Conservation (phyloP, 192 early-diverging fungal genomes). For the Coemansia brasiliensis region DNA sequence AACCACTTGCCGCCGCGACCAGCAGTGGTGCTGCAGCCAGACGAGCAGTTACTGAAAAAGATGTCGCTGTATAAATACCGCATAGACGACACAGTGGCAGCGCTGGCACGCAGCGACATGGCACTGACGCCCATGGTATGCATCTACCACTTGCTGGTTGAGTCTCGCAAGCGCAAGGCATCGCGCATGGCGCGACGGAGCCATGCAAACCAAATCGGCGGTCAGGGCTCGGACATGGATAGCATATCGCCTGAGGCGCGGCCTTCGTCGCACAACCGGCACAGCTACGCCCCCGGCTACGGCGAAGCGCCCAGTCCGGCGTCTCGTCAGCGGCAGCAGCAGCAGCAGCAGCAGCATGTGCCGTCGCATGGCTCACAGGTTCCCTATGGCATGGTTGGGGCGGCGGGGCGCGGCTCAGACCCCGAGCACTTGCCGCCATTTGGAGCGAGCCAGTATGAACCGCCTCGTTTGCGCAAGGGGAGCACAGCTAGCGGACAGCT, state of each 20-base stretch:
- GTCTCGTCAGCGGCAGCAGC: neutral
- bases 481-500: constrained; percentile 50
- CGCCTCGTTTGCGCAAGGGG: constrained; percentile 46
- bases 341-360: neutral
- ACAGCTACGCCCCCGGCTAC: constrained; percentile 42
- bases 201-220: constrained; percentile 33
- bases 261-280: constrained; percentile 28
- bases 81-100: constrained; percentile 27
- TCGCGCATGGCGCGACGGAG: constrained; percentile 38
- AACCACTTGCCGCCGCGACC: constrained; percentile 67
- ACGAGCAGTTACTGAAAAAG: constrained; percentile 44
- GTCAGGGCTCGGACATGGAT: constrained; percentile 10
- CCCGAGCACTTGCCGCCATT: constrained; percentile 36
- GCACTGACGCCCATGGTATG: constrained; percentile 43
- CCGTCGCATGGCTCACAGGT: constrained; percentile 24
- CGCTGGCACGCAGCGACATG: constrained; percentile 44
- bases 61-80: constrained; percentile 47
- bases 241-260: constrained; percentile 10
- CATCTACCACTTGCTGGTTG: constrained; percentile 50
- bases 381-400: constrained; percentile 9
- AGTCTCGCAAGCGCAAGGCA: constrained; percentile 45
- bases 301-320: constrained; percentile 8
- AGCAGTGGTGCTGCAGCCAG: constrained; percentile 44
- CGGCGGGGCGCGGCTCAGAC: constrained; percentile 8
- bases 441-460: constrained; percentile 52